A percentile compares a stretch with the other conserved stretches of the same genome.
These are phyloP conservation scores for Circinella umbellata DNA, from an alignment of 371 early-diverging fungal genomes.

Conservation along the genomic window DNA sequence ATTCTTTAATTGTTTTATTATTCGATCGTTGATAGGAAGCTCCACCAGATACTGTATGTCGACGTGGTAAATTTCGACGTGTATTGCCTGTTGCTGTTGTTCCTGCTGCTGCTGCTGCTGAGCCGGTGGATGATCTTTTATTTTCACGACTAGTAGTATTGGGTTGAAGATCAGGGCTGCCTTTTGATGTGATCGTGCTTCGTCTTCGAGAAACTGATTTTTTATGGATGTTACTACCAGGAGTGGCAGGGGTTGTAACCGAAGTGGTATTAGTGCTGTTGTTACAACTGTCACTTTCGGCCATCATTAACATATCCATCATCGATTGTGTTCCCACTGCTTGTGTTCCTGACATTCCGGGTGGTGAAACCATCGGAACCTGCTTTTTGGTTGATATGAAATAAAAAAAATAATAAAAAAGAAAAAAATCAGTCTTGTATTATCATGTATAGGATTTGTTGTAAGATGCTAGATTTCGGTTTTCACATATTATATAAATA, in stretches of 20 bases:
- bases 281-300: neutral
- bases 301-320: constrained; percentile 11
- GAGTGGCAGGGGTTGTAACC: no score
- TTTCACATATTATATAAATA: neutral
- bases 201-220: constrained; percentile 1
- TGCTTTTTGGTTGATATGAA: neutral
- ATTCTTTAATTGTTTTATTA: constrained; percentile 3
- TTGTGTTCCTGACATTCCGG: neutral
- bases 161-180: neutral
- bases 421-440: neutral
- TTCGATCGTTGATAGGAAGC: neutral
- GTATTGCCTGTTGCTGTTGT: constrained; percentile 11
- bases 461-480: no score
- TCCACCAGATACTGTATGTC: constrained; percentile 49
- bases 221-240: neutral
- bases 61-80: constrained; percentile 39
- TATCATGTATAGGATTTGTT: no score
- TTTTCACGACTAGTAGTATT: neutral
- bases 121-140: neutral
- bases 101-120: neutral
- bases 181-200: neutral
- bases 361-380: constrained; percentile 2
- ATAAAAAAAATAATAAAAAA: neutral
- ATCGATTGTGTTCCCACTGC: neutral
- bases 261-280: neutral